Base-by-base conservation (phyloP, 345 rosid species). In the Citrus glauca region DNA sequence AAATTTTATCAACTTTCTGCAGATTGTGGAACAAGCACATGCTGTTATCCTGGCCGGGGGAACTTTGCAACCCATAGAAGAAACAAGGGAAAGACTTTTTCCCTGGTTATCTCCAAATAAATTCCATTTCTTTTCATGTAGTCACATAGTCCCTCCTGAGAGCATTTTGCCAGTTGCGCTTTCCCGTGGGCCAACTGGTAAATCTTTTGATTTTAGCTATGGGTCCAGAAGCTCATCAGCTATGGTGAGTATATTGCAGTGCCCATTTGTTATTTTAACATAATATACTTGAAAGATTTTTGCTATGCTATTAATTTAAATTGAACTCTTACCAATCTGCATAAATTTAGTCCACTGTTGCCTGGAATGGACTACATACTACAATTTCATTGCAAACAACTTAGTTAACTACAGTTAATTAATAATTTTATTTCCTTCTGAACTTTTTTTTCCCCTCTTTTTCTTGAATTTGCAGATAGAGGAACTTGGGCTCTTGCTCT, bases 41-140 rank as follows among this genome's bases (percentile, higher is more conserved):
- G 94, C 98, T 69, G 92, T 95, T 76, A 76, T 95, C 79, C 81
- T 93, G 83, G 97, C 97, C 0, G 99, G 99, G 56, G 99, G 98
- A 74, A 95, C 99, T 80, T 89, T 95, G 84, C 98, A 95, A 82
- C 99, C 99, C 66, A 86, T 95, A 66, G 97, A 93, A 89, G 98
- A 92, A 85, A 91, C 97, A 67, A 92, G 96, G 82, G 98, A 91
- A 78, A 86, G 97, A 48, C 98, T 93, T 76, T 93, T 95, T 83
- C 97, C 99, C 22, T 82, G 94, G 91, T 81, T 95, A 82, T 91
- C 91, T 65, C 79, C 77, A 32, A 84, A 88, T 79, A 88, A 87
- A 79, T 84, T 92, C 77, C 90, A 89, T 76, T 92, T 95, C 88
- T 93, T 92, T 83, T 92, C 97, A 42, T 95, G 99, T 81, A 76